These are phyloP conservation scores for Tricholomella constricta DNA, from an alignment of 768 basidiomycete genomes.

Conservation along the genomic window DNA sequence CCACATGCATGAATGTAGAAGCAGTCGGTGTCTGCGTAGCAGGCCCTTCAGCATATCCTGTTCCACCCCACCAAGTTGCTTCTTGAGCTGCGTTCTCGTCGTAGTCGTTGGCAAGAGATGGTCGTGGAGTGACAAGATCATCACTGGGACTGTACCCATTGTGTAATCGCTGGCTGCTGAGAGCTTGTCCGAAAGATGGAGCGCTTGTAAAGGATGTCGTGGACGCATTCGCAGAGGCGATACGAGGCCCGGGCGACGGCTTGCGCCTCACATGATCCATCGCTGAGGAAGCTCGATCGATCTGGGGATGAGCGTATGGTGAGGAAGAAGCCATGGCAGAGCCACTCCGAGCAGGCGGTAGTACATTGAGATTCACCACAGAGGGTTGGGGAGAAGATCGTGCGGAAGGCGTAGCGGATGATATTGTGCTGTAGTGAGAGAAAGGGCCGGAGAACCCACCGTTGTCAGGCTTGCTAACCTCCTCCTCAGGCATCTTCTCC, in stretches of 20 bases:
- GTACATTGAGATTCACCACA: constrained; percentile 37
- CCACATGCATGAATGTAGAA: constrained; percentile 60
- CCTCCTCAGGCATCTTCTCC: constrained; percentile 40
- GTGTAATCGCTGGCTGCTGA: constrained; percentile 37
- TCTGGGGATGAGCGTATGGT: constrained; percentile 48
- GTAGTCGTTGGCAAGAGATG: constrained; percentile 26
- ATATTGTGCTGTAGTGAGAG: constrained; percentile 90
- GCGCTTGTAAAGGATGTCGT: constrained; percentile 53
- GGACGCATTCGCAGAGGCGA: constrained; percentile 52
- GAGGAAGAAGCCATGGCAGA: constrained; percentile 67
- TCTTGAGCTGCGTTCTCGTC: constrained; percentile 41
- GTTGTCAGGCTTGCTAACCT: constrained; percentile 35
- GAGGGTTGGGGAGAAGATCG: constrained; percentile 76
- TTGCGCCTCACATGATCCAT: constrained; percentile 69
- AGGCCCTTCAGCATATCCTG: constrained; percentile 33
- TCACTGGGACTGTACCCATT: constrained; percentile 34
- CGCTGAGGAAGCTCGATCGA: constrained; percentile 77
- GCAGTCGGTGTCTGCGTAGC: constrained; percentile 65
- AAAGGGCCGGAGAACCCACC: constrained; percentile 75
- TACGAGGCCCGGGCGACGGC: constrained; percentile 54
- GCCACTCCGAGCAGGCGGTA: constrained; percentile 60
- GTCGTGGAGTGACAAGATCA: constrained; percentile 34
- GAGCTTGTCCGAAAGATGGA: constrained; percentile 34
- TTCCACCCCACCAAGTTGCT: constrained; percentile 67
- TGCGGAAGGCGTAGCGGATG: constrained; percentile 74